Evolutionary conservation across 129 eudicot species (phyloP).

Genomic region (Lonicera japonica): DNA sequence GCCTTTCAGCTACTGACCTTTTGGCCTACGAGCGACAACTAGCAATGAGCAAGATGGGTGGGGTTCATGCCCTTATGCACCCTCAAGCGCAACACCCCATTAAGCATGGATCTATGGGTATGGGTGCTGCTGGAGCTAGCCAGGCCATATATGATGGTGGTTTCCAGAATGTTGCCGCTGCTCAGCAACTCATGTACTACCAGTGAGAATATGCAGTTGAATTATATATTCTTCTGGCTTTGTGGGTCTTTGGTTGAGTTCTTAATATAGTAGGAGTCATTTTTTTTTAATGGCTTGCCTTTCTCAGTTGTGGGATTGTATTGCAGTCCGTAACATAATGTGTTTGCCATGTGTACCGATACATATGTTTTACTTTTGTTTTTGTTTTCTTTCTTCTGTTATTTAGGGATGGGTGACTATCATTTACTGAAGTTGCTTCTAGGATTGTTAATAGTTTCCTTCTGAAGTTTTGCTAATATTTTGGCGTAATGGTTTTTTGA

Average conservation of each 20-base stretch:
- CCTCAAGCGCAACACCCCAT: constrained; percentile 64
- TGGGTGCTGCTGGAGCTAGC: constrained; percentile 80
- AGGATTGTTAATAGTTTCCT: neutral
- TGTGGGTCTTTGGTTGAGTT: constrained; percentile 13
- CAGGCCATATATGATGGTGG: constrained; percentile 94
- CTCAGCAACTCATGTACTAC: constrained; percentile 97
- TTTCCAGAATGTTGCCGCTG: constrained; percentile 81
- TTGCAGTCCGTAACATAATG: neutral
- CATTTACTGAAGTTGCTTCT: neutral
- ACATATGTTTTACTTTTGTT: neutral
- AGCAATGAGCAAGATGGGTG: constrained; percentile 73
- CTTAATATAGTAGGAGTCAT: constrained; percentile 12
- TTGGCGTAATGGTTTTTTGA: neutral
- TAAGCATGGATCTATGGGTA: constrained; percentile 65
- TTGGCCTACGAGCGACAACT: constrained; percentile 71
- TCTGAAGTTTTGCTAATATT: neutral
- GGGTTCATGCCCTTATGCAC: constrained; percentile 53
- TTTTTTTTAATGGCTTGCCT: neutral
- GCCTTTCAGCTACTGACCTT: constrained; percentile 59
- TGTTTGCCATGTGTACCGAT: constrained; percentile 6
- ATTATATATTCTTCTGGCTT: constrained; percentile 18
- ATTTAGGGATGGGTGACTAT: constrained; percentile 4
- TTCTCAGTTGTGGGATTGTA: neutral
- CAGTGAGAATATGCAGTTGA: constrained; percentile 35
- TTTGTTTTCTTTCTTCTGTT: neutral